A percentile compares a stretch with the other conserved stretches of the same genome.
These are phyloP conservation scores for Malus sieversii DNA, from an alignment of 306 rosid genomes.

Conservation along the genomic window DNA sequence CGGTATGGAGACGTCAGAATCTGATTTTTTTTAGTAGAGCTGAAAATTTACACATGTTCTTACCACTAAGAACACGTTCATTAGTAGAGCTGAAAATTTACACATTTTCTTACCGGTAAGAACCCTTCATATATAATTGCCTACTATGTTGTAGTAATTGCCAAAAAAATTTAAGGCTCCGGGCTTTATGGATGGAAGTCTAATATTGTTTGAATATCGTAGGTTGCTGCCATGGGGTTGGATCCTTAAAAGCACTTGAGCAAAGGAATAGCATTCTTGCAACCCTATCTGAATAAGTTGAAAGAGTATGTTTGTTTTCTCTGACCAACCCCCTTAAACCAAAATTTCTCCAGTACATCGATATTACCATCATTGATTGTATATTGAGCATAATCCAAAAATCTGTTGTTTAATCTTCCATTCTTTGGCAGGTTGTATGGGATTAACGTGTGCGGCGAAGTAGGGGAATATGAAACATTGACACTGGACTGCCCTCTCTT, in stretches of 20 bases:
- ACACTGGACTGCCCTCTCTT: constrained; percentile 95
- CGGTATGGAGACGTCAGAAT: constrained; percentile 9
- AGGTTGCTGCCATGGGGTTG: constrained; percentile 98
- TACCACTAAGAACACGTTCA: accelerated
- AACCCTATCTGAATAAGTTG: constrained; percentile 73
- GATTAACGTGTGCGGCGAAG: constrained; percentile 93
- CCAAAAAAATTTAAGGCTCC: too few relatives aligned
- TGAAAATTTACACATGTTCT: too few relatives aligned
- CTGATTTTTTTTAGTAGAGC: background rate
- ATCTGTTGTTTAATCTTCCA: background rate
- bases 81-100: too few relatives aligned
- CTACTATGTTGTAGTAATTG: too few relatives aligned
- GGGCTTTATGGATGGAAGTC: constrained; percentile 4
- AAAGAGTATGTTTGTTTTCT: constrained; percentile 52
- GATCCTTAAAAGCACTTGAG: constrained; percentile 93
- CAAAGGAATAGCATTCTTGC: constrained; percentile 61
- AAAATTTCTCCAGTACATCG: background rate
- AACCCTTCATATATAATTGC: too few relatives aligned
- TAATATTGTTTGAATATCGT: constrained; percentile 26
- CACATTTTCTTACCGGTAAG: too few relatives aligned
- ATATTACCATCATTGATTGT: background rate
- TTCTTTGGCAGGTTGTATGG: constrained; percentile 62
- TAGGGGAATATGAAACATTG: constrained; percentile 94
- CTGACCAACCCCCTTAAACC: background rate
- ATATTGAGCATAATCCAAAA: background rate